Percentiles rank a stretch among this genome's conserved stretches.
Evolutionary conservation across 192 early-diverging fungal species (phyloP).

Genomic region (Backusella psychrophila): DNA sequence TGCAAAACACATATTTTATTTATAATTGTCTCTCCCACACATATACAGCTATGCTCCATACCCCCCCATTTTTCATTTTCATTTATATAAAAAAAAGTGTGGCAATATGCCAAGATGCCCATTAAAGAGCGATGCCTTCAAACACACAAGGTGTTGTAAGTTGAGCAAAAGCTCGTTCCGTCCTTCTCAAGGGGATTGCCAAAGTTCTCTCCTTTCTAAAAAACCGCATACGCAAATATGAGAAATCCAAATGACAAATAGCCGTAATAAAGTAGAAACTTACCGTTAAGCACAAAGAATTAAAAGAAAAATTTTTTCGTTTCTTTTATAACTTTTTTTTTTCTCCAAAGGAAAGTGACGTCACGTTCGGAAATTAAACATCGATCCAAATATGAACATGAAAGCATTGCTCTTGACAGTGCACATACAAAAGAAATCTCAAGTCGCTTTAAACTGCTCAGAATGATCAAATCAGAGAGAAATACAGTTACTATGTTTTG

Average conservation of each 20-base stretch:
- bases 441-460: too few species aligned
- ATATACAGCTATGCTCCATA: too few species aligned
- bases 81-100: slow-evolving; percentile 21
- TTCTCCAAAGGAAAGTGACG: not conserved
- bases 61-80: slow-evolving; percentile 15
- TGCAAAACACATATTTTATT: too few species aligned
- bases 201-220: slow-evolving; percentile 39
- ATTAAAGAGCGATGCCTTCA: slow-evolving; percentile 28
- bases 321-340: not conserved
- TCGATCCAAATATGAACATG: too few species aligned
- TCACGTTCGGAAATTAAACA: not conserved
- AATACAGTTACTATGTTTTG: too few species aligned
- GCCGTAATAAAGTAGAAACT: slow-evolving; percentile 2
- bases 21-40: too few species aligned
- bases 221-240: not conserved
- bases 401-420: too few species aligned
- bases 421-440: too few species aligned
- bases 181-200: slow-evolving; percentile 41
- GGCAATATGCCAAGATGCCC: slow-evolving; percentile 35
- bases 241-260: not conserved
- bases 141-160: slow-evolving; percentile 25
- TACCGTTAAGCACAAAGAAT: slow-evolving; percentile 36
- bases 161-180: slow-evolving; percentile 33
- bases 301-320: not conserved
- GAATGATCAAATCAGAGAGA: too few species aligned